Evolutionary conservation across 495 filamentous ascomycete genomes (phyloP), one percentile per base, ranked within the genome.

Genomic region (Aspergillus ellipticus): DNA sequence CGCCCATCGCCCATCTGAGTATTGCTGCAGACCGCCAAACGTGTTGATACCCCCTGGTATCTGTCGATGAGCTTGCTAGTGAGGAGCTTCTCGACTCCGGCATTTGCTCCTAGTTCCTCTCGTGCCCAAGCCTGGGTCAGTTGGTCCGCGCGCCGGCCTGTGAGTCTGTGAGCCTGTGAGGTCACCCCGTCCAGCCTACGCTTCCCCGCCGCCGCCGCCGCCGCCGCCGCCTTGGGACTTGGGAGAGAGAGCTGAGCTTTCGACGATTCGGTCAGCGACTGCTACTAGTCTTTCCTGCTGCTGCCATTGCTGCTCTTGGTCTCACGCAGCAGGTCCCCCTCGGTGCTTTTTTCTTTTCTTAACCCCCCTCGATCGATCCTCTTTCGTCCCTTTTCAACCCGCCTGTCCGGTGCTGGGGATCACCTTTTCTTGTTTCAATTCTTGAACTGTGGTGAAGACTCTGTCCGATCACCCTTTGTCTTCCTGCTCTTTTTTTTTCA

Each of bases 41-140:
- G 49, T 55, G 48, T 41, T 55, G 19, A 39, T 39, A 41, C 42
- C 15, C 49, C 45, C 42, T 35, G 24, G 21, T 20, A 11, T 29
- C 15, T 28, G 53, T 56, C 50, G 57, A 66, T 66, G 63, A 60
- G 43, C 55, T 63, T 60, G 63, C 57, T 66, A 66, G 51, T 66
- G 63, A 65, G 50, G 63, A 62, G 53, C 57, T 43, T 13, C n/a
- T 39, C 10, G 35, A 39, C 35, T 39, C 35, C 35, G 35, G 35
- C 35, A 39, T 28, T n/a, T 39, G 46, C 31, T 41, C 19, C 35
- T 56, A 46, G 48, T 45, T 55, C 41, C 42, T 51, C 49, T 31
- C 37, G 49, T 20, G 43, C 39, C 42, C 35, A 58, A 54, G 42
- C 42, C 52, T 58, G 59, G 59, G 56, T 54, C 57, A 33, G 54